Evolutionary conservation across 768 basidiomycete genomes (phyloP).

Genomic region (Auriculariales sp.): DNA sequence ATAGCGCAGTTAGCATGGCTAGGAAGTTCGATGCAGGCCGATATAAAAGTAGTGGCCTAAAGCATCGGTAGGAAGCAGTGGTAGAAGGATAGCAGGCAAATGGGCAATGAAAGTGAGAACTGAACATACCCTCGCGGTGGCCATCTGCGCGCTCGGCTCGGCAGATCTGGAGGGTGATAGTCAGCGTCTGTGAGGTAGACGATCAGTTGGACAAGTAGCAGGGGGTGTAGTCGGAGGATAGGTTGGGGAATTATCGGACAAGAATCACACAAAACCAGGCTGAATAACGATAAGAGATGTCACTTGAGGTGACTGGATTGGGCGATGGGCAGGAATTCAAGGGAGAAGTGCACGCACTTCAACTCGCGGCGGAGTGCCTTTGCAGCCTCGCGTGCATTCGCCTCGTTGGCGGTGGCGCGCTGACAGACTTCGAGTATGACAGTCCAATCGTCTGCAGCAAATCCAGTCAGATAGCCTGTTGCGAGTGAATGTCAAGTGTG

Average conservation of each 20-base stretch:
- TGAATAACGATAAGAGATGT: too few species aligned
- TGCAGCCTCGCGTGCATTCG: conserved; percentile 69
- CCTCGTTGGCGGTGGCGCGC: conserved; percentile 54
- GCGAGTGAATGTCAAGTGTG: background rate
- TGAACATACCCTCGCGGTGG: conserved; percentile 52
- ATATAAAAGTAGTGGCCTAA: too few species aligned
- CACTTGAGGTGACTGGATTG: conserved; percentile 8
- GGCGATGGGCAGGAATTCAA: conserved; percentile 6
- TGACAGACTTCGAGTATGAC: conserved; percentile 80
- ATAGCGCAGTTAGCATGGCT: background rate
- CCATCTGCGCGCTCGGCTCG: conserved; percentile 58
- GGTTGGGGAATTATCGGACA: too few species aligned
- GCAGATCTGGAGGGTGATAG: conserved; percentile 50
- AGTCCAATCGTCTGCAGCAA: conserved; percentile 57
- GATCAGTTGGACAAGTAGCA: conserved; percentile 10
- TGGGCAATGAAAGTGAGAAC: background rate
- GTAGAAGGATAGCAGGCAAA: too few species aligned
- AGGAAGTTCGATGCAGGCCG: background rate
- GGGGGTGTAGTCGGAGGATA: conserved; percentile 5
- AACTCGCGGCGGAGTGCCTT: conserved; percentile 73
- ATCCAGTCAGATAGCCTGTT: conserved; percentile 7
- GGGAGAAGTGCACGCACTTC: conserved; percentile 35
- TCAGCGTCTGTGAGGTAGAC: too few species aligned
- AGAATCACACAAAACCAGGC: too few species aligned
- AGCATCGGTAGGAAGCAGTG: too few species aligned